Evolutionary conservation across 805 yeast species (phyloP).

Genomic region (Metschnikowia noctiluminum): DNA sequence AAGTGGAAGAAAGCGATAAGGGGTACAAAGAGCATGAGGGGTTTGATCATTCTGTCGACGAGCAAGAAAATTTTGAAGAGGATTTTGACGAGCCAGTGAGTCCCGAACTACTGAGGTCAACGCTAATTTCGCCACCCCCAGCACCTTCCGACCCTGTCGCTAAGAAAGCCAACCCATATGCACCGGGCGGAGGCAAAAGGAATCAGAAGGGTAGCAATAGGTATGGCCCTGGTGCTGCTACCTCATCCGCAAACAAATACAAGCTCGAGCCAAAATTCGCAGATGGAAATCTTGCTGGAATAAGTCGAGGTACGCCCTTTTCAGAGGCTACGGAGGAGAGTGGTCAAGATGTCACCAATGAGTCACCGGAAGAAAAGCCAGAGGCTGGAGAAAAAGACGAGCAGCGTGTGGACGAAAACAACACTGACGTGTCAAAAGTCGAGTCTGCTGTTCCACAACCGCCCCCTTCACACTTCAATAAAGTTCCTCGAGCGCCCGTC

Average conservation of each 20-base stretch:
- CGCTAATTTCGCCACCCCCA: conserved; percentile 1
- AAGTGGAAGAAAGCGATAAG: not conserved
- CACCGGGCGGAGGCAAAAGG: conserved; percentile 25
- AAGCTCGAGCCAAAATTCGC: conserved; percentile 3
- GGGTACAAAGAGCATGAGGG: not conserved
- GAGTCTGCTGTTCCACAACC: not conserved
- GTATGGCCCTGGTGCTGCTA: conserved; percentile 12
- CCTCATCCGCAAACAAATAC: conserved; percentile 6
- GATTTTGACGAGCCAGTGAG: not conserved
- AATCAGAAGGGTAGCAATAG: conserved; percentile 12
- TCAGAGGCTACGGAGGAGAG: not conserved
- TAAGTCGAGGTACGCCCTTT: conserved; percentile 1
- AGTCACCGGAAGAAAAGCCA: not conserved
- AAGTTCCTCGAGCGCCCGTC: not conserved
- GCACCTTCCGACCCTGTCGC: conserved; percentile 12
- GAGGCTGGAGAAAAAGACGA: not conserved
- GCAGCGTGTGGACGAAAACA: not conserved
- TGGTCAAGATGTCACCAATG: not conserved
- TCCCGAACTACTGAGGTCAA: not conserved
- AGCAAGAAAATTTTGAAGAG: not conserved
- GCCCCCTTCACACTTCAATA: not conserved
- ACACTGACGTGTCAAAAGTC: not conserved
- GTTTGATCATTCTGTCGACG: not conserved
- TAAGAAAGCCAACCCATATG: conserved; percentile 32
- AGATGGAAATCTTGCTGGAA: not conserved